phyloP scores from a whole-genome alignment of 345 rosid species.

The Camelina neglecta region DNA sequence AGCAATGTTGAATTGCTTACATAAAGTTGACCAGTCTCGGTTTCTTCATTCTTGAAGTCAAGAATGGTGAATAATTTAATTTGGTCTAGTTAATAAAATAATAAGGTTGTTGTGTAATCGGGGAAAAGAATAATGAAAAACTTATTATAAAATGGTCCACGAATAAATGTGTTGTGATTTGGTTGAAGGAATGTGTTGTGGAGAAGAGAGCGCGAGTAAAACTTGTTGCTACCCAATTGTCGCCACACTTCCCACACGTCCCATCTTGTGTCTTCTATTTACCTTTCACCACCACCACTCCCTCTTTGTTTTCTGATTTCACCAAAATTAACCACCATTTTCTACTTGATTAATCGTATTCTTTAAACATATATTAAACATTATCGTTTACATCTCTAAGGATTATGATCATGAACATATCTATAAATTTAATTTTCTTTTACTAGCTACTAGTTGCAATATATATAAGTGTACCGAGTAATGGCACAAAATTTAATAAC shows the following conservation, averaged over 20 bases:
- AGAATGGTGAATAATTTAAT: conserved; percentile 5
- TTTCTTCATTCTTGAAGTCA: not conserved
- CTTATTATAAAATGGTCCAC: conserved; percentile 28
- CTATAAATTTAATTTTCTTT: not conserved
- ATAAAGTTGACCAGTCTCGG: conserved; percentile 29
- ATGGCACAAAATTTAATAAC: not conserved
- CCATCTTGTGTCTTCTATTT: conserved; percentile 36
- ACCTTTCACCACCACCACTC: conserved; percentile 26
- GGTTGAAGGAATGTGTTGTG: conserved; percentile 49
- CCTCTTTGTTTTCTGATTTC: not conserved
- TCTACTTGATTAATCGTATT: no score
- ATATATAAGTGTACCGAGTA: not conserved
- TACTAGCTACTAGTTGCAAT: conserved; percentile 4
- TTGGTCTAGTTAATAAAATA: conserved; percentile 5
- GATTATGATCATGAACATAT: not conserved
- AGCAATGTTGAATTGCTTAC: conserved; percentile 27
- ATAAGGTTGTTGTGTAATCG: conserved; percentile 29
- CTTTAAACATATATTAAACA: no score
- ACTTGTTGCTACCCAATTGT: conserved; percentile 47
- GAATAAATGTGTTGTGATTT: conserved; percentile 5
- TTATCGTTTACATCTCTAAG: no score
- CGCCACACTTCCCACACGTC: conserved; percentile 63
- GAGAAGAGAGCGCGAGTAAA: conserved; percentile 53
- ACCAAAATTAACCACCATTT: conserved; percentile 1
- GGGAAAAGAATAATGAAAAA: conserved; percentile 33